A percentile compares a stretch with the other conserved stretches of the same genome.
These are phyloP conservation scores for Plasmodium gonderi DNA, from an alignment of 169 alveolate species.

Conservation along the genomic window DNA sequence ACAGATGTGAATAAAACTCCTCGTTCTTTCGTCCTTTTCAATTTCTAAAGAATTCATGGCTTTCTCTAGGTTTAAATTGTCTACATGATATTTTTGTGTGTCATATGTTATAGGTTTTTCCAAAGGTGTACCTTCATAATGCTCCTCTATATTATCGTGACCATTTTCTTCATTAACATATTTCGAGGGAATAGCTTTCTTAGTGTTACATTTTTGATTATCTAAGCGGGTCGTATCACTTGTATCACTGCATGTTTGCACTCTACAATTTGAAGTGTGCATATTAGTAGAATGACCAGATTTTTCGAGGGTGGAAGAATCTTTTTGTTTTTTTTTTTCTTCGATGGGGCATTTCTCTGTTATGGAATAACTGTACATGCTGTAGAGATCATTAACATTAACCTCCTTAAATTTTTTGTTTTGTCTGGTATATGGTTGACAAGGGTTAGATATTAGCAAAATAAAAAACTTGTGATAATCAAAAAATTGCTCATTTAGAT, in stretches of 20 bases:
- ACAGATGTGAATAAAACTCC: conserved; percentile 58
- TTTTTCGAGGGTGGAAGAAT: background rate
- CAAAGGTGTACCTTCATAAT: background rate
- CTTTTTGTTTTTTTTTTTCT: background rate
- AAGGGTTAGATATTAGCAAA: conserved; percentile 55
- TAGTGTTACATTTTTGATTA: background rate
- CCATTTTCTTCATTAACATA: background rate
- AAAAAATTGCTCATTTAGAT: conserved; percentile 22
- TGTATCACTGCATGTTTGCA: background rate
- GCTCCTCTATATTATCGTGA: background rate
- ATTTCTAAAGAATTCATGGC: background rate
- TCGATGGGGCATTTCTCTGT: background rate
- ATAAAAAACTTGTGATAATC: conserved; percentile 17
- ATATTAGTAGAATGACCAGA: background rate
- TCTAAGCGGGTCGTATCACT: background rate
- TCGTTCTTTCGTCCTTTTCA: conserved; percentile 52
- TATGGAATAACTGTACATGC: background rate
- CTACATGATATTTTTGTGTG: background rate
- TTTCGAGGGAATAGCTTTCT: background rate
- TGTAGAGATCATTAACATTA: background rate
- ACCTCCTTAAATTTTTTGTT: conserved; percentile 38
- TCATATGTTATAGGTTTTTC: background rate
- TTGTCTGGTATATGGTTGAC: conserved; percentile 74
- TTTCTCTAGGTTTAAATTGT: conserved; percentile 3
- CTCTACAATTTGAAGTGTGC: background rate